These are phyloP conservation scores for Aspergillus novofumigatus DNA, from an alignment of 2,329 filamentous ascomycete species.

Conservation along the genomic window DNA sequence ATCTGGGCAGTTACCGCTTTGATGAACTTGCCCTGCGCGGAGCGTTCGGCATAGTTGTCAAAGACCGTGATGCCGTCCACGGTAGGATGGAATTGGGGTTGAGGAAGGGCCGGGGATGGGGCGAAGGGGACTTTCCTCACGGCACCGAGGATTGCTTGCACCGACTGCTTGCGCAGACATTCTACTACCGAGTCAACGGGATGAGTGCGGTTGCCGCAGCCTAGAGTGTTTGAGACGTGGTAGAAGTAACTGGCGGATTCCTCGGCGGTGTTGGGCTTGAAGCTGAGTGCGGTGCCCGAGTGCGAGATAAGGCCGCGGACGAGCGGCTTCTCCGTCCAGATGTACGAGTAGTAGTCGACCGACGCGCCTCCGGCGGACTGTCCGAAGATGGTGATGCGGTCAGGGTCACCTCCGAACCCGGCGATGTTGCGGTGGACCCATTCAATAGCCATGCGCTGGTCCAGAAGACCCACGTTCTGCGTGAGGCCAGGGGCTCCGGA, in stretches of 20 bases:
- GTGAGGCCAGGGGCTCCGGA: conserved; percentile 28
- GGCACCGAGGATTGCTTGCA: conserved; percentile 35
- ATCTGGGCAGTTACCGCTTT: conserved; percentile 22
- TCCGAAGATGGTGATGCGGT: conserved; percentile 45
- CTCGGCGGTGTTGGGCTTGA: conserved; percentile 37
- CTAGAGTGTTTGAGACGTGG: conserved; percentile 36
- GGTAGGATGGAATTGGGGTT: conserved; percentile 40
- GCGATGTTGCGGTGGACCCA: conserved; percentile 51
- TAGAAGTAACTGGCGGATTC: conserved; percentile 42
- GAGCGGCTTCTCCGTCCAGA: conserved; percentile 34
- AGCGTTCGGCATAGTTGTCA: conserved; percentile 35
- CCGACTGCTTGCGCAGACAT: conserved; percentile 38
- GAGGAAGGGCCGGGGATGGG: conserved; percentile 24
- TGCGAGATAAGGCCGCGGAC: conserved; percentile 35
- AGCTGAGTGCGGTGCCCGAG: conserved; percentile 41
- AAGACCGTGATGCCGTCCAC: conserved; percentile 43
- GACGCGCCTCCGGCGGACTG: conserved; percentile 40
- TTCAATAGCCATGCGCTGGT: conserved; percentile 51
- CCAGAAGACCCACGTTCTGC: conserved; percentile 49
- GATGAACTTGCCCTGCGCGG: conserved; percentile 34
- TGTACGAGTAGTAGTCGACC: conserved; percentile 29
- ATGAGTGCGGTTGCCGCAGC: conserved; percentile 31
- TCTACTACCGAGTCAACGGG: conserved; percentile 24
- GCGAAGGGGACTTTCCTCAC: conserved; percentile 33
- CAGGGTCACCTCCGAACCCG: conserved; percentile 49